Evolutionary conservation across 352 stramenopile genomes (phyloP).

Genomic region (Achlya hypogyna): DNA sequence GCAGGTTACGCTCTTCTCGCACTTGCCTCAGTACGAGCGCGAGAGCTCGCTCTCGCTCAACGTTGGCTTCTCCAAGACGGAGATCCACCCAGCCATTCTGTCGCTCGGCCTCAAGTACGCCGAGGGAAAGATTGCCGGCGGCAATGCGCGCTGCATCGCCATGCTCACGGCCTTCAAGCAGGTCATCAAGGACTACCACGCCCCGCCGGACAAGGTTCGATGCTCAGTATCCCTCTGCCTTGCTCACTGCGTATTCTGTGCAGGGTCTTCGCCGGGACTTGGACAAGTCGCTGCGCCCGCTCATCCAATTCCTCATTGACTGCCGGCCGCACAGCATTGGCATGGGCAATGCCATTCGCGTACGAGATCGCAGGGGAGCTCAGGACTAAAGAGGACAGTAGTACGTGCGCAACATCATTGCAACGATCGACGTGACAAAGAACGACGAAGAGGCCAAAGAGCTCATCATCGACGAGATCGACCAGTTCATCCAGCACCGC

Average conservation of each 20-base stretch:
- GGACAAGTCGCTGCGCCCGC: conserved; percentile 84
- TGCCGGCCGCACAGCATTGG: conserved; percentile 89
- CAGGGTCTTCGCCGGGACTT: conserved; percentile 60
- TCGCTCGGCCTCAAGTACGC: conserved; percentile 89
- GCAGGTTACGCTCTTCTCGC: conserved; percentile 73
- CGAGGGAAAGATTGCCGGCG: conserved; percentile 78
- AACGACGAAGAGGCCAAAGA: conserved; percentile 80
- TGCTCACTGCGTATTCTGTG: neutral
- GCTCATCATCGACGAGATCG: conserved; percentile 83
- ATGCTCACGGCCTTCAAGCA: conserved; percentile 91
- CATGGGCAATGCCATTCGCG: conserved; percentile 93
- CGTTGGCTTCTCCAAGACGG: conserved; percentile 55
- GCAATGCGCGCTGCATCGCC: conserved; percentile 87
- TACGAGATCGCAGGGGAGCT: conserved; percentile 1
- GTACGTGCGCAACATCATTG: conserved; percentile 85
- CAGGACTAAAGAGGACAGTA: too few species aligned
- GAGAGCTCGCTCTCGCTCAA: conserved; percentile 68
- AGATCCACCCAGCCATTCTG: conserved; percentile 86
- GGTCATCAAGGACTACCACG: conserved; percentile 86
- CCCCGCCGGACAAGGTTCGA: conserved; percentile 49
- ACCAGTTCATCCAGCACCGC: conserved; percentile 90
- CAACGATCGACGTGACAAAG: conserved; percentile 76
- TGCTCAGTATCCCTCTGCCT: neutral
- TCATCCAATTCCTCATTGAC: conserved; percentile 93
- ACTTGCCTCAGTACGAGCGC: conserved; percentile 77